Base-by-base conservation (phyloP, 169 alveolate genomes). In the Eimeria sp. region DNA sequence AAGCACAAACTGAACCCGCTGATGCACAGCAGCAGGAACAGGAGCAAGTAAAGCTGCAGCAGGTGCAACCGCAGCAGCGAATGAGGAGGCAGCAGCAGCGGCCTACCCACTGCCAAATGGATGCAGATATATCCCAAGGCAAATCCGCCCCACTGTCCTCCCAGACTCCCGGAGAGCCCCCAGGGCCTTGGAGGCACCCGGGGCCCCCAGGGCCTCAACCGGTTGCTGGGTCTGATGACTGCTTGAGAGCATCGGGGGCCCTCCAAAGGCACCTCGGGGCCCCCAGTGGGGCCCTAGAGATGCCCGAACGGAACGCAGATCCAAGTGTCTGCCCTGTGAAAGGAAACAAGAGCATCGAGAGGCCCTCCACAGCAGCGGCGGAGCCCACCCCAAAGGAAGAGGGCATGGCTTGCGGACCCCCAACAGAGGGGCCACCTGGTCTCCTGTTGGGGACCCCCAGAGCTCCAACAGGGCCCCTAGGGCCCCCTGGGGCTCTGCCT, bases 121-220 rank as follows among this genome's bases (percentile, higher is more conserved):
- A 61, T 5, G 70, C 70, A 61, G 2, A 61, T 20, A 61, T 20
- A 18, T 4, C 70, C 20, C 20, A 61, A 16, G 70, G n/a, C 11
- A 25, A 20, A 7, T 25, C 70, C 70, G n/a, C 27, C 11, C 70
- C n/a, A 18, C 20, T 25, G 18, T 2, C 70, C 27, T 61, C 70
- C 70, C 27, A 34, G 47, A 18, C 47, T 47, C 49, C 40, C 40
- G 40, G 11, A 47, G 47, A 47, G 80, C 51, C 80, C 47, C 80
- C 80, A 70, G 80, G 20, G 80, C 43, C 75, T 65, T 65, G 34
- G 75, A 47, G 80, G 49, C n/a, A 11, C 80, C 80, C 47, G 47
- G 80, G 80, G 80, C 27, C 80, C 80, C 80, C 61, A 54, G 61
- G 43, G n/a, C 20, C 30, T 65, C 75, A 0, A 65, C 13, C 43